Conservation (phyloP, 495 filamentous ascomycete species). For the Cairneyella variabilis region DNA sequence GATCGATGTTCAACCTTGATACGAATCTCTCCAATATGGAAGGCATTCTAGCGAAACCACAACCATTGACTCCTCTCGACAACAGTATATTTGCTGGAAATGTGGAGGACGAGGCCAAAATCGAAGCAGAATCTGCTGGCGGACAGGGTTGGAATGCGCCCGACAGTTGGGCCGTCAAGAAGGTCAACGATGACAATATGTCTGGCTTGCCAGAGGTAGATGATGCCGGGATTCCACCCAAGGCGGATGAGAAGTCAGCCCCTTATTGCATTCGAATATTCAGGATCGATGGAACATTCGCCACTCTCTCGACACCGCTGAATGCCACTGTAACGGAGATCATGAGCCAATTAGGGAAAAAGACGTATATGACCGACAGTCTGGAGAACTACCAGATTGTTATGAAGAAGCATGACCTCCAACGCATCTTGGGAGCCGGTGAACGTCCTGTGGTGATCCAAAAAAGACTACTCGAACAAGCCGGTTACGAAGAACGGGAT, state of each 20-base stretch:
- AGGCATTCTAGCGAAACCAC: slow-evolving; percentile 70
- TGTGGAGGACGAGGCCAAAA: slow-evolving; percentile 41
- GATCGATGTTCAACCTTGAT: slow-evolving; percentile 68
- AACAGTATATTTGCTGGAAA: slow-evolving; percentile 49
- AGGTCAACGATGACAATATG: slow-evolving; percentile 60
- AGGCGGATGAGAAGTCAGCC: slow-evolving; percentile 59
- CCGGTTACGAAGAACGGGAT: slow-evolving; percentile 85
- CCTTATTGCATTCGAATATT: slow-evolving; percentile 96
- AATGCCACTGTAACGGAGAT: slow-evolving; percentile 83
- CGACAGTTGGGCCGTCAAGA: slow-evolving; percentile 88
- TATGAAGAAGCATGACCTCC: slow-evolving; percentile 87
- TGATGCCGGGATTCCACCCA: slow-evolving; percentile 49
- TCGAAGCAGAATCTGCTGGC: slow-evolving; percentile 35
- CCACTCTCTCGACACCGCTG: slow-evolving; percentile 75
- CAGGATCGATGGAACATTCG: slow-evolving; percentile 87
- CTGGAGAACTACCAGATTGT: slow-evolving; percentile 93
- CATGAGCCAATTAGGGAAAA: slow-evolving; percentile 77
- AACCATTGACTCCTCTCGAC: slow-evolving; percentile 58
- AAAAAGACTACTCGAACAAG: slow-evolving; percentile 86
- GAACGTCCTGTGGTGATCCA: slow-evolving; percentile 91
- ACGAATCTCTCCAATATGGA: slow-evolving; percentile 80
- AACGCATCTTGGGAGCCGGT: slow-evolving; percentile 67
- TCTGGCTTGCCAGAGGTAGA: slow-evolving; percentile 56
- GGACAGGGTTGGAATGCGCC: slow-evolving; percentile 75
- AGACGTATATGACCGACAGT: slow-evolving; percentile 85